Evolutionary conservation across 179 eudicot genomes (phyloP).

Genomic region (Beta lomatogona): DNA sequence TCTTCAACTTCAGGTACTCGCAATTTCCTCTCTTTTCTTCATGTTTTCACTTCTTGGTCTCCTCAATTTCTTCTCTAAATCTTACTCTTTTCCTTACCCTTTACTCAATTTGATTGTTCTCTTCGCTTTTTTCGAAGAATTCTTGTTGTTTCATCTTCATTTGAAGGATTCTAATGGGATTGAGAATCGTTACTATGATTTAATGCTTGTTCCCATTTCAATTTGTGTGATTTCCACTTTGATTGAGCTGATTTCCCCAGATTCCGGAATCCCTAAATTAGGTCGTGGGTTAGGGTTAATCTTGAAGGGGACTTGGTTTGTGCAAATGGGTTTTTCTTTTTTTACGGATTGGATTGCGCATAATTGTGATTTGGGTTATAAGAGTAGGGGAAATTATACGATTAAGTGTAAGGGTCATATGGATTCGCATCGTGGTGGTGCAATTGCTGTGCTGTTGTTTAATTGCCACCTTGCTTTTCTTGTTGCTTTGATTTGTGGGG

Average conservation of each 20-base stretch:
- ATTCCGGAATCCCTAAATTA: slow-evolving; percentile 44
- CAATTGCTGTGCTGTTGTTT: slow-evolving; percentile 78
- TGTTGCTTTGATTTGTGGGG: slow-evolving; percentile 52
- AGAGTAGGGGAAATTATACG: slow-evolving; percentile 70
- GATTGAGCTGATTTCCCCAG: slow-evolving; percentile 56
- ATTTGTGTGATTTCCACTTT: slow-evolving; percentile 62
- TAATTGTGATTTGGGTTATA: slow-evolving; percentile 44
- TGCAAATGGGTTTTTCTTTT: slow-evolving; percentile 89
- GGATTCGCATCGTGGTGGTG: slow-evolving; percentile 80
- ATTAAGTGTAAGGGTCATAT: slow-evolving; percentile 71
- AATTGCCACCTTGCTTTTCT: slow-evolving; percentile 89
- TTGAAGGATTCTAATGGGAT: slow-evolving; percentile 68
- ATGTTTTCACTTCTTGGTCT: slow-evolving; percentile 59
- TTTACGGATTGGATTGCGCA: slow-evolving; percentile 46
- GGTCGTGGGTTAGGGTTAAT: slow-evolving; percentile 80
- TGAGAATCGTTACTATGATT: slow-evolving; percentile 81
- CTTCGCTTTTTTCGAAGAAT: slow-evolving; percentile 79
- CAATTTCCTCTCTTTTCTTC: slow-evolving; percentile 61
- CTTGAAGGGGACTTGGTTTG: slow-evolving; percentile 75
- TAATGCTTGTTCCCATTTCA: slow-evolving; percentile 67
- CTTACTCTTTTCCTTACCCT: slow-evolving; percentile 38
- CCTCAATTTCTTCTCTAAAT: slow-evolving; percentile 26
- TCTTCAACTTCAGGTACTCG: slow-evolving; percentile 62
- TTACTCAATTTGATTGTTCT: slow-evolving; percentile 56
- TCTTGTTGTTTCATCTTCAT: slow-evolving; percentile 64